Conservation (phyloP, 148 eudicot genomes). For the Rhododendron griersonianum region DNA sequence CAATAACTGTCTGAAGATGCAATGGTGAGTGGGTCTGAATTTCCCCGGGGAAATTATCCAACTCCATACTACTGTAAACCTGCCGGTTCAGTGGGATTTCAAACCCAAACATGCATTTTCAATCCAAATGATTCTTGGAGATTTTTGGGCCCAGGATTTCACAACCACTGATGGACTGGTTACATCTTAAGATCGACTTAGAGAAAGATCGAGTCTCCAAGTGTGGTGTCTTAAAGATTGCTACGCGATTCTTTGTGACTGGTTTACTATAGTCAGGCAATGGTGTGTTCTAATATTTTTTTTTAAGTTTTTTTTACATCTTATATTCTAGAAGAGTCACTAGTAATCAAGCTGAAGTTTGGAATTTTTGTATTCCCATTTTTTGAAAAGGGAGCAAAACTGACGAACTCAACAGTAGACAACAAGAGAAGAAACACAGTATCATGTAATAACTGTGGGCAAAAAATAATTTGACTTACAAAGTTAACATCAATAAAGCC, state of each 20-base stretch:
- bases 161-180: not conserved
- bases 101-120: not conserved
- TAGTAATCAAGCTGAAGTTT: not conserved
- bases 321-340: not conserved
- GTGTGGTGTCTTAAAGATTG: not conserved
- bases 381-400: not conserved
- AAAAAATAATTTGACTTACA: conserved; percentile 11
- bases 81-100: not conserved
- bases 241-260: not conserved
- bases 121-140: not conserved
- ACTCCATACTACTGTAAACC: not conserved
- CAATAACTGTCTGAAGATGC: not conserved
- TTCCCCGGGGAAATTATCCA: not conserved
- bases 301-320: not conserved
- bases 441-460: not conserved
- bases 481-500: conserved; percentile 32
- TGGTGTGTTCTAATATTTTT: not conserved
- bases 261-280: not conserved
- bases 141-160: not conserved
- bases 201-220: not conserved
- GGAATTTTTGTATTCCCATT: not conserved
- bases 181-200: not conserved
- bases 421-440: not conserved
- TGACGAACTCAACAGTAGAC: not conserved
- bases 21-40: not conserved